Conservation (phyloP, 208 protist genomes). For the Crithidia thermophila region DNA sequence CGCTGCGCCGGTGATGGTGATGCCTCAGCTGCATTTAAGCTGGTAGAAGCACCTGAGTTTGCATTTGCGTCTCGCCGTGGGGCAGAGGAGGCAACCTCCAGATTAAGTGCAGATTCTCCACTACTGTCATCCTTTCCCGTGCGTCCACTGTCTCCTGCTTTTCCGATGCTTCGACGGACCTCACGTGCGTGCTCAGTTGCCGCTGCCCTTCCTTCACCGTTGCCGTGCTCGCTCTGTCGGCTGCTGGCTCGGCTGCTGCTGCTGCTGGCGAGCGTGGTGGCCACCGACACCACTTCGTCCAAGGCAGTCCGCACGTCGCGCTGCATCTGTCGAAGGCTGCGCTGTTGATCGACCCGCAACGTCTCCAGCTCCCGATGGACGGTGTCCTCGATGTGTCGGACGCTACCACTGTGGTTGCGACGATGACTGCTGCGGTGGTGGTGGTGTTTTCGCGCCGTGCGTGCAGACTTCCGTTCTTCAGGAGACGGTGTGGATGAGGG, state of each 20-base stretch:
- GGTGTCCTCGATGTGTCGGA: neutral
- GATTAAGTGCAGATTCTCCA: too few relatives aligned
- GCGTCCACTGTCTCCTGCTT: too few relatives aligned
- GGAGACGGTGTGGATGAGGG: neutral
- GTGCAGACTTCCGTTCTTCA: neutral
- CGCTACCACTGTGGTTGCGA: neutral
- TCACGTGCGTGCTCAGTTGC: too few relatives aligned
- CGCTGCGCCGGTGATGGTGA: too few relatives aligned
- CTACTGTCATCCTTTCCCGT: too few relatives aligned
- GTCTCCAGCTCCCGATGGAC: conserved; percentile 21
- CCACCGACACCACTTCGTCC: conserved; percentile 7
- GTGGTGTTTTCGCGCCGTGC: too few relatives aligned
- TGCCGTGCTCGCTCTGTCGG: neutral
- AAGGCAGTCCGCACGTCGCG: conserved; percentile 14
- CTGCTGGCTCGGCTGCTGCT: conserved; percentile 13
- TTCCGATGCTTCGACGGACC: too few relatives aligned
- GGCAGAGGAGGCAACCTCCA: too few relatives aligned
- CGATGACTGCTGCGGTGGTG: neutral
- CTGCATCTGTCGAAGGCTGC: conserved; percentile 19
- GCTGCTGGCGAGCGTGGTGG: neutral
- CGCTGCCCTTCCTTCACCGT: neutral
- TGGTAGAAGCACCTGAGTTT: too few relatives aligned
- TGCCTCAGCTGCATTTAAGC: too few relatives aligned
- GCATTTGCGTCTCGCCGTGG: too few relatives aligned
- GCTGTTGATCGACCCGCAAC: conserved; percentile 22